Percentiles rank a stretch among this genome's conserved stretches.
Conservation (phyloP, 768 basidiomycete genomes). For the Russula compacta region DNA sequence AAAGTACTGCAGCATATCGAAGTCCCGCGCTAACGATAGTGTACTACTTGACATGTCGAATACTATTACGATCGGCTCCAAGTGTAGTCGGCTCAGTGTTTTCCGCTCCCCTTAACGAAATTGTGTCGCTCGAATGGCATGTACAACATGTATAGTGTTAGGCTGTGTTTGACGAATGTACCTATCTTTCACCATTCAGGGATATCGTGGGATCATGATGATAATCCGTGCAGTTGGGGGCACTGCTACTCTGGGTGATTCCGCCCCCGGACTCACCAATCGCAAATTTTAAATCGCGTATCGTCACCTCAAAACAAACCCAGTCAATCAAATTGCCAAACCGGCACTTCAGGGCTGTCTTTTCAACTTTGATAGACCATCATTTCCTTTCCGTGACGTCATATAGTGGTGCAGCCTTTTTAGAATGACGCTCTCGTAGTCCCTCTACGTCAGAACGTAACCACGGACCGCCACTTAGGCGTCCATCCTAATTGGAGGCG, state of each 20-base stretch:
- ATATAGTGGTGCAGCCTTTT: neutral
- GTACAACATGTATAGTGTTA: neutral
- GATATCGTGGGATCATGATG: neutral
- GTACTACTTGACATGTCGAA: conserved; percentile 11
- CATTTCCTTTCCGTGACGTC: neutral
- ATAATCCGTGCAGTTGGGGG: neutral
- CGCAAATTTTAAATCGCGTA: neutral
- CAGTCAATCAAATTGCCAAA: neutral
- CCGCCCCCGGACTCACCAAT: too few species aligned
- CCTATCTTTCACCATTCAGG: neutral
- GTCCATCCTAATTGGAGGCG: neutral
- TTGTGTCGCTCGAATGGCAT: neutral
- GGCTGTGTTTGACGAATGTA: neutral
- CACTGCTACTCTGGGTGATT: neutral
- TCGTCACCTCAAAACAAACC: neutral
- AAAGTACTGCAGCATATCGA: conserved; percentile 14
- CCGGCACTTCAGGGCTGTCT: neutral
- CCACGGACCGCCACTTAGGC: neutral
- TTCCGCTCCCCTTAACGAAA: neutral
- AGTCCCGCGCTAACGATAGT: conserved; percentile 11
- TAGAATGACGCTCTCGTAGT: neutral
- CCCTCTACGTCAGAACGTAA: neutral
- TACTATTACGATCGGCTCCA: neutral
- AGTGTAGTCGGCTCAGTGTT: neutral
- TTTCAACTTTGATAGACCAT: neutral